These are phyloP conservation scores for Globisporangium abappressorium DNA, from an alignment of 352 stramenopile species.

Conservation along the genomic window DNA sequence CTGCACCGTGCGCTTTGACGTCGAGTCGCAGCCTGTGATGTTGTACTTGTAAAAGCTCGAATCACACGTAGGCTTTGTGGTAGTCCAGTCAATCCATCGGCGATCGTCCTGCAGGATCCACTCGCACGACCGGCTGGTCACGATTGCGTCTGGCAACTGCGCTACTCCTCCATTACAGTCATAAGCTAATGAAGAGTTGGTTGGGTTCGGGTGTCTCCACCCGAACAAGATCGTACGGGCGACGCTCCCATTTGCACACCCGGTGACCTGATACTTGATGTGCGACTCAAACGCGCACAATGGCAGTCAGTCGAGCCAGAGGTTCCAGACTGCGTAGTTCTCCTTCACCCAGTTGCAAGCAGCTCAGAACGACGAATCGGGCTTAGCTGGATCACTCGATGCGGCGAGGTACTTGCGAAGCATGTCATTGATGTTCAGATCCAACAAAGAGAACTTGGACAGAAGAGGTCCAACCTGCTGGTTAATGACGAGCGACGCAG, in stretches of 20 bases:
- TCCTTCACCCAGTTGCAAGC: conserved; percentile 45
- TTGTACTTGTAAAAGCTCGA: conserved; percentile 27
- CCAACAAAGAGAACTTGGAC: conserved; percentile 18
- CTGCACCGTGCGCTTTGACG: conserved; percentile 15
- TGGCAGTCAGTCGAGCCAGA: conserved; percentile 36
- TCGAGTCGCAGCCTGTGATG: conserved; percentile 16
- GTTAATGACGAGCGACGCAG: conserved; percentile 15
- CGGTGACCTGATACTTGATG: conserved; percentile 24
- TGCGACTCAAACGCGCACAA: conserved; percentile 24
- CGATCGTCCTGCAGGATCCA: conserved; percentile 19
- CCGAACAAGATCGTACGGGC: conserved; percentile 7
- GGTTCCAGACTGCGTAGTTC: conserved; percentile 44
- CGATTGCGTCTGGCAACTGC: conserved; percentile 16
- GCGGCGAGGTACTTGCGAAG: conserved; percentile 22
- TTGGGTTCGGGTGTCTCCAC: conserved; percentile 2
- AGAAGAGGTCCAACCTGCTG: not conserved
- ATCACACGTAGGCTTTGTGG: conserved; percentile 21
- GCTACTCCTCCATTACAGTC: conserved; percentile 26
- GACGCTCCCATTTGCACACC: conserved; percentile 22
- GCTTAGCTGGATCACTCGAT: conserved; percentile 8
- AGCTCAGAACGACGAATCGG: conserved; percentile 30
- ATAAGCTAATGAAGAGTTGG: conserved; percentile 23
- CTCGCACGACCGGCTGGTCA: conserved; percentile 27
- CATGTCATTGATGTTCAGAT: conserved; percentile 42
- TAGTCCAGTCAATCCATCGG: conserved; percentile 25